Conservation (phyloP, 2,329 filamentous ascomycete genomes). For the Tolypocladium inflatum region DNA sequence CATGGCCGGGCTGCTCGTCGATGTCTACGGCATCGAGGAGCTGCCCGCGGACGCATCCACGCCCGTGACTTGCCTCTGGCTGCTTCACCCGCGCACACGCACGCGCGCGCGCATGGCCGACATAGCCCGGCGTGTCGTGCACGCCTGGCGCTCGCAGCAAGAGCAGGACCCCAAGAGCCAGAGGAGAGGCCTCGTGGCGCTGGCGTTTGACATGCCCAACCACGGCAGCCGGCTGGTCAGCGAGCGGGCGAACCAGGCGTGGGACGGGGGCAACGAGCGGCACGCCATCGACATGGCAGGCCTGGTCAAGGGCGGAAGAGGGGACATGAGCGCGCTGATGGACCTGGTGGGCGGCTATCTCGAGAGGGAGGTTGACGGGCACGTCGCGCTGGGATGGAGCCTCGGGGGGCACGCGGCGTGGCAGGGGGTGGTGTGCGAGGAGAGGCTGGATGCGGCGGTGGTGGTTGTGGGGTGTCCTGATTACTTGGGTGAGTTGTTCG, state of each 20-base stretch:
- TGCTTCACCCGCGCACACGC: conserved; percentile 72
- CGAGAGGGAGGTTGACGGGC: conserved; percentile 39
- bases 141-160: conserved; percentile 51
- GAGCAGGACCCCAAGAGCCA: not conserved
- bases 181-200: conserved; percentile 60
- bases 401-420: conserved; percentile 83
- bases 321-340: conserved; percentile 68
- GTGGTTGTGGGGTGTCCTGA: conserved; percentile 85
- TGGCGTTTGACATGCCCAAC: conserved; percentile 87
- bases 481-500: conserved; percentile 49
- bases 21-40: conserved; percentile 74
- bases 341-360: conserved; percentile 70
- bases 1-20: conserved; percentile 70
- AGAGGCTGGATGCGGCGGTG: conserved; percentile 67
- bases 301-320: conserved; percentile 60
- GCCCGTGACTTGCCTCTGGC: conserved; percentile 73
- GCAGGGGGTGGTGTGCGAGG: conserved; percentile 72
- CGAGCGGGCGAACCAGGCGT: conserved; percentile 61
- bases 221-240: conserved; percentile 69
- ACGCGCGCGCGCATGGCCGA: conserved; percentile 65
- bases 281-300: conserved; percentile 93
- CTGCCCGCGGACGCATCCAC: conserved; percentile 41
- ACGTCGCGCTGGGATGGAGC: conserved; percentile 74
- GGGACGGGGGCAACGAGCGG: conserved; percentile 66
- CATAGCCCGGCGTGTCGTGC: conserved; percentile 59